Percentiles rank a stretch among this genome's conserved stretches.
phyloP scores from a whole-genome alignment of 345 rosid species.

The Sisymbrium altissimum region DNA sequence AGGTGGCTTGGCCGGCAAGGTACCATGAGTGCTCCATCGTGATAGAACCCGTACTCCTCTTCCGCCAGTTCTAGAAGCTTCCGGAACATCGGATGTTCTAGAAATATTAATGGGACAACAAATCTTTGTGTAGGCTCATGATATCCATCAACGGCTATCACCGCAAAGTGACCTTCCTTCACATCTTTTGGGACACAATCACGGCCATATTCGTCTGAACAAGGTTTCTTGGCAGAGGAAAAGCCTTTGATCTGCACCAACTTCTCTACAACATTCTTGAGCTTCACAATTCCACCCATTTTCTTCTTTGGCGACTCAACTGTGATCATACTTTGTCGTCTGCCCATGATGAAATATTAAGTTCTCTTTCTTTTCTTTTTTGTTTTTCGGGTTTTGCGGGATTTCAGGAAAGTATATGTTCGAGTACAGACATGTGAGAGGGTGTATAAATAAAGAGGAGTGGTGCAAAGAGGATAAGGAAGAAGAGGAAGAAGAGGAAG shows the following conservation, averaged over 20 bases:
- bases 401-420: not conserved
- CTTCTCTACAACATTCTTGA: constrained; percentile 38
- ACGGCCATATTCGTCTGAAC: constrained; percentile 12
- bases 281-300: constrained; percentile 34
- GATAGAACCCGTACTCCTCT: constrained; percentile 44
- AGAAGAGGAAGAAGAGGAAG: constrained; percentile 31
- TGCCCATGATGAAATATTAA: constrained; percentile 26
- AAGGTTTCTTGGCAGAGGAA: constrained; percentile 22
- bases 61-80: constrained; percentile 42
- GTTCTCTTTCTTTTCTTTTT: not conserved
- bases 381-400: not conserved
- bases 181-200: constrained; percentile 59
- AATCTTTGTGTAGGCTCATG: constrained; percentile 48
- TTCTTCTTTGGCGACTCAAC: constrained; percentile 31
- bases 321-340: constrained; percentile 30
- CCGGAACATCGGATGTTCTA: constrained; percentile 43
- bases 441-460: constrained; percentile 21
- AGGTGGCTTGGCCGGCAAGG: constrained; percentile 42
- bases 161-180: constrained; percentile 70
- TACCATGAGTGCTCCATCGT: constrained; percentile 43
- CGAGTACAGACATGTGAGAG: not conserved
- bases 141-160: constrained; percentile 47
- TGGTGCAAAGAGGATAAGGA: constrained; percentile 31
- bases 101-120: constrained; percentile 48
- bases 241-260: constrained; percentile 33